phyloP scores from a whole-genome alignment of 352 stramenopile species.

The Globisporangium perplexum region DNA sequence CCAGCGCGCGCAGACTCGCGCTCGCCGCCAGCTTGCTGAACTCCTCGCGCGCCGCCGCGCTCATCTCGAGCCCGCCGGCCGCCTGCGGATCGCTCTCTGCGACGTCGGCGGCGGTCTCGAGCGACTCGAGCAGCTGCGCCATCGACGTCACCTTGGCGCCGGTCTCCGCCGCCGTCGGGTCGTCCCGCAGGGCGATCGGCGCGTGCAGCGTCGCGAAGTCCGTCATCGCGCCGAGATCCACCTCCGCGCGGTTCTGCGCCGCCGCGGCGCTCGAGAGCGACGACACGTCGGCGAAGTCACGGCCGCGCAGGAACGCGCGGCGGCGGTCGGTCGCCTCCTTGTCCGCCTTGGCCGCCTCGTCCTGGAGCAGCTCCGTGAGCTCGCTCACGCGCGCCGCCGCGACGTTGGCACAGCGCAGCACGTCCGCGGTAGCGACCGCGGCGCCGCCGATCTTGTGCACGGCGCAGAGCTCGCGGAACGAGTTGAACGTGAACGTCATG shows the following conservation, averaged over 20 bases:
- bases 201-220: constrained; percentile 74
- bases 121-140: constrained; percentile 62
- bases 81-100: constrained; percentile 6
- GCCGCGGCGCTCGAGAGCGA: constrained; percentile 21
- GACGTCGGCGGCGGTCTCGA: constrained; percentile 52
- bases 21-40: constrained; percentile 61
- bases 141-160: constrained; percentile 59
- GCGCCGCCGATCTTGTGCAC: constrained; percentile 89
- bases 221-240: constrained; percentile 81
- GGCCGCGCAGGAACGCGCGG: constrained; percentile 63
- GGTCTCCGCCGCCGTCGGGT: constrained; percentile 45
- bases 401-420: constrained; percentile 74
- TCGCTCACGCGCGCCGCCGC: constrained; percentile 73
- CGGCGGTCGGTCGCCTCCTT: constrained; percentile 54
- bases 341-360: constrained; percentile 71
- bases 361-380: constrained; percentile 72
- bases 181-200: constrained; percentile 65
- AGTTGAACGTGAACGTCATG: constrained; percentile 90
- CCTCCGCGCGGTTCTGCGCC: constrained; percentile 29
- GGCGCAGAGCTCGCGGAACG: constrained; percentile 87
- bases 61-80: constrained; percentile 24
- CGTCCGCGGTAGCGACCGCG: constrained; percentile 49
- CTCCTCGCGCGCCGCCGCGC: constrained; percentile 30
- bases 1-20: constrained; percentile 14
- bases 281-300: constrained; percentile 63